Evolutionary conservation across 2,329 filamentous ascomycete species (phyloP), one percentile per base, ranked within the genome.

Genomic region (Didymella pinodella): DNA sequence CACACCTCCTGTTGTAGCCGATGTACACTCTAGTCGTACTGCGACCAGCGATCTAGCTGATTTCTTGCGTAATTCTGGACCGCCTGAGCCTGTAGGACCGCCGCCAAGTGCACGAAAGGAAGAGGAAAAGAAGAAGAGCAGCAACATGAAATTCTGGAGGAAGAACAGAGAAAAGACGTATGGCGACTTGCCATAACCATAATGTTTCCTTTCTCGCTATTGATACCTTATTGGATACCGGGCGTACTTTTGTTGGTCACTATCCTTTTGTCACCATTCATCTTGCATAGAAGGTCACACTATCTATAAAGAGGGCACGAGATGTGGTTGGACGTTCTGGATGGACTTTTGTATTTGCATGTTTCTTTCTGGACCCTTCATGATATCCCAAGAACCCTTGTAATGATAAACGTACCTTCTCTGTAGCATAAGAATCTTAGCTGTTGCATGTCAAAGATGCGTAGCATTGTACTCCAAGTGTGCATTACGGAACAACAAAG

Each of bases 1-100:
- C 3, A 65, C 63, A 11, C 70, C 74, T 10, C 70, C 74, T 11
- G 64, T 67, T 1, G 65, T 67, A 0, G 64, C 54, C 16, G 71
- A 72, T 14, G 53, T 57, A 12, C 59, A 61, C 0, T 38, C 54
- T 10, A 63, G 61, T 0, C 68, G 74, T 18, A 73, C 74, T 7
- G 71, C 67, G 1, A 80, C 77, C 2, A 75, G 73, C 38, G 79
- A 81, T 54, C 67, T 81, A 31, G 79, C 78, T 2, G 79, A 81
- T 52, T 82, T 81, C 61, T 57, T 82, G 38, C 73, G 73, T 31
- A 77, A 74, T 29, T 78, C 75, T 0, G 79, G 77, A 0, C 79
- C 79, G 0, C 74, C 74, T 3, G 73, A 75, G 36, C 65, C 68
- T 7, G 29, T 63, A 1, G 51, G 58, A 20, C 62, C 68, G 2